Conservation (phyloP, 345 rosid genomes). For the Populus alba region DNA sequence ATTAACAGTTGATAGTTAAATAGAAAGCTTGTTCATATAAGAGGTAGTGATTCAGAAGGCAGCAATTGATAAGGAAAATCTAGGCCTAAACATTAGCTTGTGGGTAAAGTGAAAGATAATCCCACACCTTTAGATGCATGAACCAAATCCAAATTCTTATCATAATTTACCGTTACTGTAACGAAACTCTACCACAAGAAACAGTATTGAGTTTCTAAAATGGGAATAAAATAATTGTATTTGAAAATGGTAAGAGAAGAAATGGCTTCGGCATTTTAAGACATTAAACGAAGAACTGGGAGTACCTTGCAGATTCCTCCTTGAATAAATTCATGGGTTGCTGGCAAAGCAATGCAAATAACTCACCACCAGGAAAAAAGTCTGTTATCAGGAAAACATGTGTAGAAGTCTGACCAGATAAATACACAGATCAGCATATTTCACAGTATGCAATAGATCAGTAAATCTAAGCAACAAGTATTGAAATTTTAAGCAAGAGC, state of each 20-base stretch:
- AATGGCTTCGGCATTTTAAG: background rate
- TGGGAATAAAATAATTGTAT: background rate
- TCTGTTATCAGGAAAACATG: slow-evolving; percentile 95
- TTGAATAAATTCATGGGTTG: slow-evolving; percentile 85
- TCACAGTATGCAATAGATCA: background rate
- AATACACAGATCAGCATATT: slow-evolving; percentile 22
- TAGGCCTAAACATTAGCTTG: background rate
- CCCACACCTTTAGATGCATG: background rate
- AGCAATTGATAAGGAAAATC: background rate
- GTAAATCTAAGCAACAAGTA: slow-evolving; percentile 5
- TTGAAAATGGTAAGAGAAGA: background rate
- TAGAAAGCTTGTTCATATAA: background rate
- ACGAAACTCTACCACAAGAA: background rate
- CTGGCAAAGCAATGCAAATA: slow-evolving; percentile 82
- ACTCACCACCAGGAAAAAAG: slow-evolving; percentile 95
- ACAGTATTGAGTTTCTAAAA: background rate
- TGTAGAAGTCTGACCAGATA: slow-evolving; percentile 73
- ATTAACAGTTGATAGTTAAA: background rate
- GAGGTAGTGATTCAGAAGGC: background rate
- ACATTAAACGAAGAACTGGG: background rate
- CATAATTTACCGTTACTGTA: background rate
- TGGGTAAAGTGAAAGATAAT: background rate
- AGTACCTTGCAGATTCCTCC: slow-evolving; percentile 87
- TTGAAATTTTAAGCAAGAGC: background rate
- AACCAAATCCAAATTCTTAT: background rate